These are phyloP conservation scores for Basidiobolus meristosporus DNA, from an alignment of 371 early-diverging fungal species.

Conservation along the genomic window DNA sequence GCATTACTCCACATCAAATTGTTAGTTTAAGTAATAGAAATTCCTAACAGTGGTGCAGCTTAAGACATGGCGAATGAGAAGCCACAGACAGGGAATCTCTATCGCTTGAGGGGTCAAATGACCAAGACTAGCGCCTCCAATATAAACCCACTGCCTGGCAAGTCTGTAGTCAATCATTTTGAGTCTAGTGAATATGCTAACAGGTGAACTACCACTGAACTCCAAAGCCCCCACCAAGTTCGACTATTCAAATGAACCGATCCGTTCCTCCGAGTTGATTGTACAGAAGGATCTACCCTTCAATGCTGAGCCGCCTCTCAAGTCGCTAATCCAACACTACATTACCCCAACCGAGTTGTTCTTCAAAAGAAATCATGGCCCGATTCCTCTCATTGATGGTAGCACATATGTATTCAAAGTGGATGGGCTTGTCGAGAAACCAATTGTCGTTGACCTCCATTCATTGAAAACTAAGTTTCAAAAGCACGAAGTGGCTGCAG, in stretches of 20 bases:
- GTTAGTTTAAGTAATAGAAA: no score
- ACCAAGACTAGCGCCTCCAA: no score
- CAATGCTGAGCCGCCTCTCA: slow-evolving; percentile 32
- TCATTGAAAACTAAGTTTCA: slow-evolving; percentile 1
- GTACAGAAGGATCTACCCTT: slow-evolving; percentile 13
- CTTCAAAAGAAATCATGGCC: slow-evolving; percentile 65
- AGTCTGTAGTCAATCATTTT: no score
- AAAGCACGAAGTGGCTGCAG: slow-evolving; percentile 2
- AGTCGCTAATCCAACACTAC: slow-evolving; percentile 19
- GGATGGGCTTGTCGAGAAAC: slow-evolving; percentile 21
- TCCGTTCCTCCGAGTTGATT: slow-evolving; percentile 1
- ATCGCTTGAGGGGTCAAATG: no score
- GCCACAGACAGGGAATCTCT: no score
- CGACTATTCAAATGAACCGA: slow-evolving; percentile 2
- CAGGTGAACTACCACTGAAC: no score
- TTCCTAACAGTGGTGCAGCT: no score
- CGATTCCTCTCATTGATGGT: slow-evolving; percentile 32
- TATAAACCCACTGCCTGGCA: no score
- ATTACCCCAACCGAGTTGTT: slow-evolving; percentile 32
- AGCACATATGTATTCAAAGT: slow-evolving; percentile 1
- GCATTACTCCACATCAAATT: no score
- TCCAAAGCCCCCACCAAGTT: no score
- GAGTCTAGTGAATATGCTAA: no score
- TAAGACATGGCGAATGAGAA: no score
- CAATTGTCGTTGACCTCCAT: slow-evolving; percentile 2